A percentile compares a stretch with the other conserved stretches of the same genome.
Conservation (phyloP, 2,329 filamentous ascomycete species). For the Sclerotinia subarctica region DNA sequence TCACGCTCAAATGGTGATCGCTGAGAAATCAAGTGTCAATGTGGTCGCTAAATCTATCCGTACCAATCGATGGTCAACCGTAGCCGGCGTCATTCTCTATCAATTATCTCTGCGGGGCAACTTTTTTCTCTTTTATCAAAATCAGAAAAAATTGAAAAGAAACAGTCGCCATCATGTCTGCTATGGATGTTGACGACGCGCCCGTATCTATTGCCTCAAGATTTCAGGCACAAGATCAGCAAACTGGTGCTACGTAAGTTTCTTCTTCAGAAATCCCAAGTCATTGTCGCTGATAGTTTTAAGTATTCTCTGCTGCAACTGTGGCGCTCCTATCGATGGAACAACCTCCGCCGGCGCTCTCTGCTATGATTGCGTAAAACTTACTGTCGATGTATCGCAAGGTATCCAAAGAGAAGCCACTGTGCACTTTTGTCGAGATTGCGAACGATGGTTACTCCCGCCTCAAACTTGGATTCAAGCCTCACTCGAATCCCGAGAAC, state of each 20-base stretch:
- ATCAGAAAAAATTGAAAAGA: slow-evolving; percentile 32
- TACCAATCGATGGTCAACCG: slow-evolving; percentile 3
- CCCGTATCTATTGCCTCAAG: slow-evolving; percentile 48
- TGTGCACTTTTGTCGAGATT: slow-evolving; percentile 89
- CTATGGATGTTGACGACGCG: slow-evolving; percentile 56
- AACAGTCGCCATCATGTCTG: slow-evolving; percentile 46
- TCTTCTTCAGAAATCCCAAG: slow-evolving; percentile 9
- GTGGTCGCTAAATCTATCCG: slow-evolving; percentile 1
- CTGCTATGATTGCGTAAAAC: slow-evolving; percentile 93
- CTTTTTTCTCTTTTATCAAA: slow-evolving; percentile 33
- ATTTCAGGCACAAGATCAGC: slow-evolving; percentile 35
- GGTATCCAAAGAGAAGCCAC: slow-evolving; percentile 89
- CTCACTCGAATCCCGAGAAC: slow-evolving; percentile 80
- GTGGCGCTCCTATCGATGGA: slow-evolving; percentile 91
- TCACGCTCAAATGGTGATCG: not conserved
- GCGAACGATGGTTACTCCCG: slow-evolving; percentile 88
- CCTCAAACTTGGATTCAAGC: slow-evolving; percentile 85
- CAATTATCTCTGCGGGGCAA: slow-evolving; percentile 29
- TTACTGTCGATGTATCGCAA: slow-evolving; percentile 87
- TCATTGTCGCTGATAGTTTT: slow-evolving; percentile 26
- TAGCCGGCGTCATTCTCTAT: slow-evolving; percentile 18
- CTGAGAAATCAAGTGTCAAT: slow-evolving; percentile 10
- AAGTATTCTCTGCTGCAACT: slow-evolving; percentile 97
- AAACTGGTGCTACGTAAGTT: slow-evolving; percentile 52
- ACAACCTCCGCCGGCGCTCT: slow-evolving; percentile 81